Evolutionary conservation across 176 grass and related monocot species (phyloP).

Genomic region (Zizania latifolia): DNA sequence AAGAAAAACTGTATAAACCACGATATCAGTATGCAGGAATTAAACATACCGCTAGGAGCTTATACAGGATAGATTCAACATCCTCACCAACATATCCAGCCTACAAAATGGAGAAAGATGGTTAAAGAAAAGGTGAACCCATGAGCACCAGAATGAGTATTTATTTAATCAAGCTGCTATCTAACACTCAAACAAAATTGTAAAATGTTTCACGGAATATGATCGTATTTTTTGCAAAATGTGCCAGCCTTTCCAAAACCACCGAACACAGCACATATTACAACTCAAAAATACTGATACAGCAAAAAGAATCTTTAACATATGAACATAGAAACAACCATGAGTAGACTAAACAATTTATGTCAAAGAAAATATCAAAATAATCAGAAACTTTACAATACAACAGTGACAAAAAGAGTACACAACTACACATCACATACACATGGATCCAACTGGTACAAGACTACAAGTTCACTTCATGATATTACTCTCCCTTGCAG

Average conservation of each 20-base stretch:
- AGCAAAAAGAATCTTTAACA: background rate
- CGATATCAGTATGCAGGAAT: background rate
- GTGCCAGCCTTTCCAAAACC: background rate
- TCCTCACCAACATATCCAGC: constrained; percentile 82
- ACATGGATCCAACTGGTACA: background rate
- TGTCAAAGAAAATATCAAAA: background rate
- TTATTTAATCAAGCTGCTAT: background rate
- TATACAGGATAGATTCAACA: constrained; percentile 67
- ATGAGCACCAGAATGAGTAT: background rate
- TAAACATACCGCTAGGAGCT: constrained; percentile 54
- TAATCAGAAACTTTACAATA: background rate
- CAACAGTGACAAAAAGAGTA: background rate
- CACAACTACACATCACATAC: background rate
- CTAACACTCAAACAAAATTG: constrained; percentile 1
- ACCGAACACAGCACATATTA: background rate
- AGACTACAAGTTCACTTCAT: background rate
- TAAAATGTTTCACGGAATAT: background rate
- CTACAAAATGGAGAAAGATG: constrained; percentile 26
- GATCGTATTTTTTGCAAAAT: background rate
- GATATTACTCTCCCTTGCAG: background rate
- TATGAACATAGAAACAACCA: background rate
- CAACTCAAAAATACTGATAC: background rate
- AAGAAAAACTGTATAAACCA: background rate
- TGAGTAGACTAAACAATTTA: background rate
- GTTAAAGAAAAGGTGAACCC: constrained; percentile 5